Conservation (phyloP, 352 stramenopile species). For the Phytophthora fragariae region DNA sequence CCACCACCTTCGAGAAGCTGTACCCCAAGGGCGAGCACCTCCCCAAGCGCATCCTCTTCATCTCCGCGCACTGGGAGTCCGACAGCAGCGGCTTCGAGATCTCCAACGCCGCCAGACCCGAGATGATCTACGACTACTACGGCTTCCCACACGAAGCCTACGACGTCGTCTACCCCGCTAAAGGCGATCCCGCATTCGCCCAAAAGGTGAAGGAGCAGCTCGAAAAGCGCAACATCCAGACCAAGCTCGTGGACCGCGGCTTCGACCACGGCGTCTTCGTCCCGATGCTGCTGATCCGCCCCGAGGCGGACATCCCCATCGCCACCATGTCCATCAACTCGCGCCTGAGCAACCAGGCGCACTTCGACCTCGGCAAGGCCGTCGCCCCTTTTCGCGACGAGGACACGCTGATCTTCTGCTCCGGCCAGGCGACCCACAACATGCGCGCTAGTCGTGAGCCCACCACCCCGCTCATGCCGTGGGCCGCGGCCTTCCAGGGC, state of each 20-base stretch:
- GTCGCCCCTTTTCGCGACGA: slow-evolving; percentile 55
- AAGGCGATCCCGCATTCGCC: slow-evolving; percentile 49
- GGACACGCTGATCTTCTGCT: slow-evolving; percentile 72
- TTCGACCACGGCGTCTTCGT: slow-evolving; percentile 93
- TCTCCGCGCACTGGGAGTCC: slow-evolving; percentile 84
- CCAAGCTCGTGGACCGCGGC: slow-evolving; percentile 50
- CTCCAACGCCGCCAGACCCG: slow-evolving; percentile 44
- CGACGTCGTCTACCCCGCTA: slow-evolving; percentile 70
- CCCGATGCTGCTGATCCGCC: slow-evolving; percentile 48
- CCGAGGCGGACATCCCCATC: slow-evolving; percentile 1
- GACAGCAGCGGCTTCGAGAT: slow-evolving; percentile 35
- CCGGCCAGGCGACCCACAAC: slow-evolving; percentile 47
- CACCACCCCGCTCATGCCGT: neutral
- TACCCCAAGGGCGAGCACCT: slow-evolving; percentile 32
- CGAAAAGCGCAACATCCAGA: slow-evolving; percentile 44
- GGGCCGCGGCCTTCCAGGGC: slow-evolving; percentile 36
- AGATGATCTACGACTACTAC: slow-evolving; percentile 89
- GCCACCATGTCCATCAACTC: slow-evolving; percentile 9
- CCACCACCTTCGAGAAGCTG: slow-evolving; percentile 30
- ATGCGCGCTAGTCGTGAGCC: slow-evolving; percentile 8
- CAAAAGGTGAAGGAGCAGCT: slow-evolving; percentile 58
- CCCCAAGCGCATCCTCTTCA: slow-evolving; percentile 71
- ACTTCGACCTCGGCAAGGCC: slow-evolving; percentile 59
- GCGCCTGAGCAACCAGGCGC: slow-evolving; percentile 28
- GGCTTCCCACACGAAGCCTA: slow-evolving; percentile 86